These are phyloP conservation scores for Silene coronaria DNA, from an alignment of 179 eudicot species.

Conservation along the genomic window DNA sequence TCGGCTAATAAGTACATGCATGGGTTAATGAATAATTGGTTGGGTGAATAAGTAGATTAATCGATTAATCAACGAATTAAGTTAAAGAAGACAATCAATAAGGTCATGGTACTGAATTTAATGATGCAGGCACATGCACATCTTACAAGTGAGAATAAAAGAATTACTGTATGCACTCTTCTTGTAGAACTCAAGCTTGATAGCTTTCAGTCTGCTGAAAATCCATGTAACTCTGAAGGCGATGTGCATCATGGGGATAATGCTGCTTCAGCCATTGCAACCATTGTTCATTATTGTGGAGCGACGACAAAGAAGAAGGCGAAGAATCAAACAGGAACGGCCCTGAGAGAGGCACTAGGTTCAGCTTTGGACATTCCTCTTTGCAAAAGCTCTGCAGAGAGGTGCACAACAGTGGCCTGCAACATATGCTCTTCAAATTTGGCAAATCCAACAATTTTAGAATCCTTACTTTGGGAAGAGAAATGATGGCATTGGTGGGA, in stretches of 20 bases:
- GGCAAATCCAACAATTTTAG: conserved; percentile 1
- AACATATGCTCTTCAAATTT: conserved; percentile 3
- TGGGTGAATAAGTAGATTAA: too few relatives aligned
- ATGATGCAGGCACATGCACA: too few relatives aligned
- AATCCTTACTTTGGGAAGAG: background rate
- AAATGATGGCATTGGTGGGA: background rate
- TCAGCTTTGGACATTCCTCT: conserved; percentile 3
- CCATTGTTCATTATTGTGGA: background rate
- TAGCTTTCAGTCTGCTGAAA: background rate
- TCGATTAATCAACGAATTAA: too few relatives aligned
- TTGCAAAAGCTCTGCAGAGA: conserved; percentile 7
- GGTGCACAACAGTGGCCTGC: background rate
- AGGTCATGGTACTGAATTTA: too few relatives aligned
- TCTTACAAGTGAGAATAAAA: too few relatives aligned
- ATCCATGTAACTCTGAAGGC: background rate
- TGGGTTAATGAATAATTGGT: too few relatives aligned
- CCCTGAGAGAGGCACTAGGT: background rate
- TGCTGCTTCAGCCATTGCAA: background rate
- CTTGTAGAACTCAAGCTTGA: background rate
- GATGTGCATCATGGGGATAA: conserved; percentile 3
- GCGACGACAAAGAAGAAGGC: background rate
- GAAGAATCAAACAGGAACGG: background rate
- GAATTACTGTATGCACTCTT: background rate
- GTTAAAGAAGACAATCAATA: too few relatives aligned
- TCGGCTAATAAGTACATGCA: too few relatives aligned